A percentile compares a stretch with the other conserved stretches of the same genome.
Evolutionary conservation across 805 yeast species (phyloP).

Genomic region (Starmera dryadoides): DNA sequence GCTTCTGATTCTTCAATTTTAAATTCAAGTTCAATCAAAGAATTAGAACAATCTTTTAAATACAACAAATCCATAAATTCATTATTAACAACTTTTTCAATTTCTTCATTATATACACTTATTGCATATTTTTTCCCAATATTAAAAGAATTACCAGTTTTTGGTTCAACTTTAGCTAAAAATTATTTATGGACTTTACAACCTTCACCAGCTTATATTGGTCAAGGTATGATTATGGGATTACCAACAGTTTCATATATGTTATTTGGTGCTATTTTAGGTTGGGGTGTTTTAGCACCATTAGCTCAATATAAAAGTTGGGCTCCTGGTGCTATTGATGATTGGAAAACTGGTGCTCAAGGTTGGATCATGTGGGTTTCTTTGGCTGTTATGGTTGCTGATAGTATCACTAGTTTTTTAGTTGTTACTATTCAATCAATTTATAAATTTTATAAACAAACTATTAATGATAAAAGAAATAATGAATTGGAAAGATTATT

Average conservation of each 20-base stretch:
- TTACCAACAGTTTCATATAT: conserved; percentile 83
- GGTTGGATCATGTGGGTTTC: conserved; percentile 98
- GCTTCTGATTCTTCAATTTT: conserved; percentile 2
- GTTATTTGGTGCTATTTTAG: conserved; percentile 83
- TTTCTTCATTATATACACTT: conserved; percentile 70
- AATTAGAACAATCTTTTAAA: conserved; percentile 19
- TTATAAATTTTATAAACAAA: conserved; percentile 10
- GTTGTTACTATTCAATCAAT: conserved; percentile 48
- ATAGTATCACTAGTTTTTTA: conserved; percentile 73
- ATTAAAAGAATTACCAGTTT: conserved; percentile 62
- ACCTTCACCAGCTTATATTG: conserved; percentile 95
- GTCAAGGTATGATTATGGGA: conserved; percentile 98
- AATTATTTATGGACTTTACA: conserved; percentile 80
- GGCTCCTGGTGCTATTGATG: conserved; percentile 87
- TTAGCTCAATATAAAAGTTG: conserved; percentile 61
- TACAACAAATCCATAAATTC: conserved; percentile 56
- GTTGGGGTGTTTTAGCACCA: conserved; percentile 93
- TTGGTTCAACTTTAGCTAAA: conserved; percentile 57
- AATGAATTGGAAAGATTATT: background rate
- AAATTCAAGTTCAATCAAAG: conserved; percentile 26
- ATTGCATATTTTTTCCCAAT: conserved; percentile 67
- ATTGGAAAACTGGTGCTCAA: conserved; percentile 91
- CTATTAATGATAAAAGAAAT: background rate
- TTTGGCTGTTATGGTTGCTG: conserved; percentile 89
- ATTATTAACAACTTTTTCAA: conserved; percentile 49